Percentiles rank a stretch among this genome's conserved stretches.
These are phyloP conservation scores for Globisporangium radiosum DNA, from an alignment of 352 stramenopile genomes.

Conservation along the genomic window DNA sequence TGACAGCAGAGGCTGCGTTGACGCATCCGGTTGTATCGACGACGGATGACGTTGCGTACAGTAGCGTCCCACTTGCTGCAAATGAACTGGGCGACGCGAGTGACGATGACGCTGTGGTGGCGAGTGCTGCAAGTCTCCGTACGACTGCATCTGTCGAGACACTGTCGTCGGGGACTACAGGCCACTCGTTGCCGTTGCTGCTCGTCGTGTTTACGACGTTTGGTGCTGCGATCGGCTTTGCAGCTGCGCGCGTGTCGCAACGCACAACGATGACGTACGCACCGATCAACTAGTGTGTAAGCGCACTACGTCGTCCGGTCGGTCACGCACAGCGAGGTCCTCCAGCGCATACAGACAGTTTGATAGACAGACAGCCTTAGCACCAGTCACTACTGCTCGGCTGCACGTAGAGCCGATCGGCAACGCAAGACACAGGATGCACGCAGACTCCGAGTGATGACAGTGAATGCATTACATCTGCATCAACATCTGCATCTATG, in stretches of 20 bases:
- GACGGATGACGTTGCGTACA: slow-evolving; percentile 43
- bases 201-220: slow-evolving; percentile 11
- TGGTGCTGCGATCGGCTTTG: slow-evolving; percentile 11
- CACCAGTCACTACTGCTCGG: no score
- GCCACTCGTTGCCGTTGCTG: slow-evolving; percentile 5
- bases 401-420: no score
- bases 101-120: not conserved
- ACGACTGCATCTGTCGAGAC: not conserved
- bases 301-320: no score
- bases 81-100: slow-evolving; percentile 28
- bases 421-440: no score
- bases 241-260: slow-evolving; percentile 8
- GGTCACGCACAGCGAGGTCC: no score
- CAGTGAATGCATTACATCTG: no score
- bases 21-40: slow-evolving; percentile 84
- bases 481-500: no score
- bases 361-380: no score
- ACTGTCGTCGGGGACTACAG: not conserved
- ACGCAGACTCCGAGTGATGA: no score
- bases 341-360: no score
- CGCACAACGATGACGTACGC: slow-evolving; percentile 5
- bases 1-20: slow-evolving; percentile 53
- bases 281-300: slow-evolving; percentile 14
- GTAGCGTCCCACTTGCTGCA: slow-evolving; percentile 33
- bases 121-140: slow-evolving; percentile 6